phyloP scores from a whole-genome alignment of 2,329 filamentous ascomycete genomes.

The Xenoacremonium recifei region DNA sequence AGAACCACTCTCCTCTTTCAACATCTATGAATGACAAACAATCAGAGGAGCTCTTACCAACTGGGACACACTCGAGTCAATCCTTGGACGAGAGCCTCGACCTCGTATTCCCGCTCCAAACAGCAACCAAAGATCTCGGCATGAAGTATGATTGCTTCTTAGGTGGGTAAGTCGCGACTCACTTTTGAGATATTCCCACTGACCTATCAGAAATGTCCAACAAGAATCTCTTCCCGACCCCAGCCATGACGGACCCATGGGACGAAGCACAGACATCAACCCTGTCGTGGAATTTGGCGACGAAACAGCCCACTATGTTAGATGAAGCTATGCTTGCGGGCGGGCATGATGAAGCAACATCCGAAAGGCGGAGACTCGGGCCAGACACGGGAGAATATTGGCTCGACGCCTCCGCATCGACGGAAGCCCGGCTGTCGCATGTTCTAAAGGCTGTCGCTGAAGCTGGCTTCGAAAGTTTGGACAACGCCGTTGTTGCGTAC shows the following conservation, averaged over 20 bases:
- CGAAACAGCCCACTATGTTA: neutral
- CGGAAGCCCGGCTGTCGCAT: neutral
- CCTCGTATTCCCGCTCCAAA: neutral
- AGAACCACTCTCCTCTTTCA: neutral
- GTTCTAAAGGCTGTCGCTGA: neutral
- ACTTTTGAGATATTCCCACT: neutral
- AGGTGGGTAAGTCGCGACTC: neutral
- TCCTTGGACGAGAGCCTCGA: neutral
- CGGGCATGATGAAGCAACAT: neutral
- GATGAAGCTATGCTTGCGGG: neutral
- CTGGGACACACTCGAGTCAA: neutral
- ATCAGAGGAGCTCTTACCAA: neutral
- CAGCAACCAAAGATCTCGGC: neutral
- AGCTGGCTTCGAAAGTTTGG: neutral
- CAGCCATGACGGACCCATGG: neutral
- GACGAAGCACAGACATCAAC: neutral
- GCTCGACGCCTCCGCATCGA: neutral
- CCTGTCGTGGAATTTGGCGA: neutral
- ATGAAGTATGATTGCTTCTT: neutral
- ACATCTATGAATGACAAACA: neutral
- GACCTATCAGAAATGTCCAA: neutral
- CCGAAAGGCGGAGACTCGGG: neutral
- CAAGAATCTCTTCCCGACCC: neutral
- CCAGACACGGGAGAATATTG: neutral
- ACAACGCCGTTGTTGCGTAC: neutral